These are phyloP conservation scores for Aquanectria penicillioides DNA, from an alignment of 2,329 filamentous ascomycete genomes.

Conservation along the genomic window DNA sequence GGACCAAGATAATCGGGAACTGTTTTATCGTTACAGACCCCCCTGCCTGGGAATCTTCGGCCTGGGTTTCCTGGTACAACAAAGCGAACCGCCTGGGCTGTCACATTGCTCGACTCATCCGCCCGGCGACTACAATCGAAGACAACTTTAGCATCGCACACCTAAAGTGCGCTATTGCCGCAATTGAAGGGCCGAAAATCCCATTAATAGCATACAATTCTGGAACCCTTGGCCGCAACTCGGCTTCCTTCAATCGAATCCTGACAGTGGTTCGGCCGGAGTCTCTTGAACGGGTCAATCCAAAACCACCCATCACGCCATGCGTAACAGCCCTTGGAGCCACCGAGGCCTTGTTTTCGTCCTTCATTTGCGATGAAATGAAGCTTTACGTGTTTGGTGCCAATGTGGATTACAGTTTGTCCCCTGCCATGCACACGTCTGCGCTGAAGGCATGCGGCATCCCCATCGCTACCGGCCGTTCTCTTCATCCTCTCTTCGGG, in stretches of 20 bases:
- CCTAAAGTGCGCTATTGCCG: conserved; percentile 61
- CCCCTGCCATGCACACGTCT: conserved; percentile 80
- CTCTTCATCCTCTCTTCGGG: conserved; percentile 69
- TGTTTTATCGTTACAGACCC: conserved; percentile 54
- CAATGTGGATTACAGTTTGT: conserved; percentile 76
- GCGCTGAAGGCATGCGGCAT: conserved; percentile 75
- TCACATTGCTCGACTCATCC: conserved; percentile 69
- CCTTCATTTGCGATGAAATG: conserved; percentile 74
- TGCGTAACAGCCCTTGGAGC: conserved; percentile 69
- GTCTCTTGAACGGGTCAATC: conserved; percentile 32
- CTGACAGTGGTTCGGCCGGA: conserved; percentile 68
- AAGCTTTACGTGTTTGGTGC: conserved; percentile 80
- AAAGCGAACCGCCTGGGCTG: conserved; percentile 67
- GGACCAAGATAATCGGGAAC: conserved; percentile 70
- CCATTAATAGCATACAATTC: conserved; percentile 74
- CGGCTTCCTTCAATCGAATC: conserved; percentile 72
- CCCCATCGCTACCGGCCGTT: conserved; percentile 74
- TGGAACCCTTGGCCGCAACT: conserved; percentile 69
- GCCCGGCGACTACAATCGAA: conserved; percentile 63
- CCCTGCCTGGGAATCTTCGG: conserved; percentile 65
- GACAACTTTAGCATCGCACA: conserved; percentile 71
- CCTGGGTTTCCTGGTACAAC: conserved; percentile 67
- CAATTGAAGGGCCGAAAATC: conserved; percentile 52
- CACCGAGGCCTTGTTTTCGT: conserved; percentile 72
- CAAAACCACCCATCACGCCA: conserved; percentile 37